Base-by-base conservation (phyloP, 1,139 yeast genomes). In the Komagataea norvegica region DNA sequence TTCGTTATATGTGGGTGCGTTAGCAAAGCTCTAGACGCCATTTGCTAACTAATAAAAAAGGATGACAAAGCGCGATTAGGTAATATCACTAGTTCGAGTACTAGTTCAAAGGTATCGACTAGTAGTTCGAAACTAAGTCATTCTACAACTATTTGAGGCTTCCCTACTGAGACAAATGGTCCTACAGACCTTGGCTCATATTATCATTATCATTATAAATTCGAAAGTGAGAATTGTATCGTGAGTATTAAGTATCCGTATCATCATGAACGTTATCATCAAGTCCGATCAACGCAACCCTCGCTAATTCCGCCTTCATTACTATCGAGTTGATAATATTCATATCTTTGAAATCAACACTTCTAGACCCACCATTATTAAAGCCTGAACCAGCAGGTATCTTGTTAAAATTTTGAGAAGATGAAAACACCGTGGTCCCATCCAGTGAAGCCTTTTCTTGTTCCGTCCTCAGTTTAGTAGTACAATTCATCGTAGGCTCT, bases 341-440 rank as follows among this genome's bases (percentile, higher is more conserved):
- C 3, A 27, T 22, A 25, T 30, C 37, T 18, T 16, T 28, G 17
- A 38, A 25, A 8, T 34, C 15, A 4, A 35, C 19, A 4, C 4
- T 14, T 20, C 16, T 29, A 18, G 14, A 16, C 8, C 15, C 31
- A 31, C 18, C 31, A 29, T 15, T 15, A 3, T n/a, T n/a, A n/a
- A n/a, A n/a, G n/a, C n/a, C n/a, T n/a, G n/a, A n/a, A 20, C n/a
- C 17, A 7, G 8, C 25, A 3, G 16, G n/a, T 19, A 43, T 21
- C 5, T 25, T 13, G 18, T 13, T 31, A 15, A 45, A 28, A 20
- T 44, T 31, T 16, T 32, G 32, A 1, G 36, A 26, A 1, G 49
- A 44, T 11, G 42, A 32, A 7, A 40, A 30, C 27, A 48, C 34
- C 11, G 48, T 44, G 11, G 43, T 38, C 6, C 48, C 44, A 24